Conservation (phyloP, 495 filamentous ascomycete species). For the Talaromyces borbonicus region DNA sequence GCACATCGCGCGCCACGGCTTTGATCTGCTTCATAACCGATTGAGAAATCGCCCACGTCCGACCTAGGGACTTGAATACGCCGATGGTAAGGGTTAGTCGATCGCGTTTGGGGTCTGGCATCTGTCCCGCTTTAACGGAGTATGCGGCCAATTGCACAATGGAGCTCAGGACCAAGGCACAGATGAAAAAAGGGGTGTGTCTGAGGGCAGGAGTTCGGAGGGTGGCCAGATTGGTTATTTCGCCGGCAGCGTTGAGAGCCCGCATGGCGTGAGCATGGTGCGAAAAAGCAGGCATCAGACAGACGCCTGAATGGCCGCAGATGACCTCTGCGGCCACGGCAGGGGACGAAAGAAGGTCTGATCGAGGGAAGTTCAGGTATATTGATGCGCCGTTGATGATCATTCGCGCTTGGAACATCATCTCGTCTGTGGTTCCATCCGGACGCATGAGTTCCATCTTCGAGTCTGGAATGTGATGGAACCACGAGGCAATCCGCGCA, state of each 20-base stretch:
- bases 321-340: conserved; percentile 39
- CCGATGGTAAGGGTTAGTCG: conserved; percentile 74
- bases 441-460: conserved; percentile 62
- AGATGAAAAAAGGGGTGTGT: conserved; percentile 86
- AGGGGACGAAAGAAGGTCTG: conserved; percentile 39
- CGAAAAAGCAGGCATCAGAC: conserved; percentile 42
- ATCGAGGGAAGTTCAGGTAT: conserved; percentile 39
- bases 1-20: conserved; percentile 37
- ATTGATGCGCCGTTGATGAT: conserved; percentile 53
- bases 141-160: conserved; percentile 52
- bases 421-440: conserved; percentile 65
- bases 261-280: conserved; percentile 65
- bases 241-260: conserved; percentile 65
- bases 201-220: conserved; percentile 61
- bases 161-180: conserved; percentile 54
- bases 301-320: conserved; percentile 34
- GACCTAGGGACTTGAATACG: conserved; percentile 61
- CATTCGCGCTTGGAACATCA: conserved; percentile 89
- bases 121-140: conserved; percentile 60
- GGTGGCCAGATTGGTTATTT: conserved; percentile 67
- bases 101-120: conserved; percentile 61
- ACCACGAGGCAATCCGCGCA: conserved; percentile 71
- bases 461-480: conserved; percentile 64
- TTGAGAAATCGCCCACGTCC: conserved; percentile 69
- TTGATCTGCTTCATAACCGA: conserved; percentile 64